Evolutionary conservation across 345 rosid genomes (phyloP).

Genomic region (Hypericum perforatum): DNA sequence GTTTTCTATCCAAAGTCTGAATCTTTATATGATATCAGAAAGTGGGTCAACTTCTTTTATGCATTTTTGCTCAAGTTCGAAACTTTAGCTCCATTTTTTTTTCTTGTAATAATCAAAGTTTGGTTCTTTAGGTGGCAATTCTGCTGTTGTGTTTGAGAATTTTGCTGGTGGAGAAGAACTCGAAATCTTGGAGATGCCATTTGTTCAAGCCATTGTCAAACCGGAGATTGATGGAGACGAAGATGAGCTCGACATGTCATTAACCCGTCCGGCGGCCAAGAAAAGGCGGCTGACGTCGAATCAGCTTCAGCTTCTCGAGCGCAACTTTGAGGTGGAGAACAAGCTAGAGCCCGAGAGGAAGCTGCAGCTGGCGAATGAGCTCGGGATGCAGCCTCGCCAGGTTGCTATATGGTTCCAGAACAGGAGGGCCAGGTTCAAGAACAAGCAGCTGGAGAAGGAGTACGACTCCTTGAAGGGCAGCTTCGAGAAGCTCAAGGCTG

Average conservation of each 20-base stretch:
- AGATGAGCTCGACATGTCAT: neutral
- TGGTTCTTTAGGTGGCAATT: too few relatives aligned
- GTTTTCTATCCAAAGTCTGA: too few relatives aligned
- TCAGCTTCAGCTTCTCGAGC: neutral
- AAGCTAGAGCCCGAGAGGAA: conserved; percentile 4
- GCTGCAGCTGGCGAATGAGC: neutral
- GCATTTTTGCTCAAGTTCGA: too few relatives aligned
- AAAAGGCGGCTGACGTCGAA: conserved; percentile 1
- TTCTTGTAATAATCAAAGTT: too few relatives aligned
- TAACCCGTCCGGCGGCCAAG: neutral
- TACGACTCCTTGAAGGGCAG: neutral
- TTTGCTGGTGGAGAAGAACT: too few relatives aligned
- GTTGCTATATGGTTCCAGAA: conserved; percentile 4
- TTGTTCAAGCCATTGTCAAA: too few relatives aligned
- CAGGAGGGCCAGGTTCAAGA: conserved; percentile 2
- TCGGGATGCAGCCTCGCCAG: conserved; percentile 4
- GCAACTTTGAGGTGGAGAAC: neutral
- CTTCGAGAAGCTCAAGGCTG: conserved; percentile 1
- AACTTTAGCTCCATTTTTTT: too few relatives aligned
- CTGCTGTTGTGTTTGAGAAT: too few relatives aligned
- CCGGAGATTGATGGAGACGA: neutral
- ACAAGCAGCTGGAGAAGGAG: conserved; percentile 6
- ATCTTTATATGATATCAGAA: too few relatives aligned
- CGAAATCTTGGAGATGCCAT: too few relatives aligned
- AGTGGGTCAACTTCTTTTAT: too few relatives aligned